Evolutionary conservation across 2,329 filamentous ascomycete species (phyloP).

Genomic region (Microascus cirrosus): DNA sequence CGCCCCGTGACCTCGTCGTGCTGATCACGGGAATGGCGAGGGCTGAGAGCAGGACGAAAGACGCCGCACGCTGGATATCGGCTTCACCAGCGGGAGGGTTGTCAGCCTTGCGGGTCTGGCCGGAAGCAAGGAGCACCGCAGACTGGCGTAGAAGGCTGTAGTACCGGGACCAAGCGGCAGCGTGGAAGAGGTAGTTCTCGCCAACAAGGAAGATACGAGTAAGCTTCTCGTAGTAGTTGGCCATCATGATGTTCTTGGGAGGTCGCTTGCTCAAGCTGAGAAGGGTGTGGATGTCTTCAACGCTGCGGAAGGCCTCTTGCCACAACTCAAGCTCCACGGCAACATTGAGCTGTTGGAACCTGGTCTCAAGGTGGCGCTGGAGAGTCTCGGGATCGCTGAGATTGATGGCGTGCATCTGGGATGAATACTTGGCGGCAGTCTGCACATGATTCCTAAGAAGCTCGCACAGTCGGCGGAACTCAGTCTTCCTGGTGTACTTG

Average conservation of each 20-base stretch:
- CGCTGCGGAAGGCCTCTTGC: slow-evolving; percentile 98
- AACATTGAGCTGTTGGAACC: slow-evolving; percentile 96
- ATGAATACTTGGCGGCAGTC: slow-evolving; percentile 97
- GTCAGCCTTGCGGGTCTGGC: slow-evolving; percentile 85
- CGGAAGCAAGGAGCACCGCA: slow-evolving; percentile 67
- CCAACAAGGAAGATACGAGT: slow-evolving; percentile 97
- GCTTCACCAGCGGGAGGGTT: slow-evolving; percentile 83
- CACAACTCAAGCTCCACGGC: slow-evolving; percentile 95
- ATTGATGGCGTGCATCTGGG: slow-evolving; percentile 99
- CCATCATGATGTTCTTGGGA: slow-evolving; percentile 99
- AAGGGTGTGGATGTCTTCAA: slow-evolving; percentile 96
- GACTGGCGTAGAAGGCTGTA: slow-evolving; percentile 94
- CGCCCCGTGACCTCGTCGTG: slow-evolving; percentile 89
- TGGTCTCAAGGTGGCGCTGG: slow-evolving; percentile 92
- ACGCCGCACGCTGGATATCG: slow-evolving; percentile 87
- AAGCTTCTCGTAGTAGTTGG: slow-evolving; percentile 99
- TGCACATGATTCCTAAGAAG: slow-evolving; percentile 96
- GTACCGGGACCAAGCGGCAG: slow-evolving; percentile 93
- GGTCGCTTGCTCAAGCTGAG: slow-evolving; percentile 96
- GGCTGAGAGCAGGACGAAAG: slow-evolving; percentile 88
- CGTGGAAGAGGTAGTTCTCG: slow-evolving; percentile 99
- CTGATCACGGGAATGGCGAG: slow-evolving; percentile 99
- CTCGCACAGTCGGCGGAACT: slow-evolving; percentile 97
- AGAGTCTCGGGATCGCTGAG: slow-evolving; percentile 94
- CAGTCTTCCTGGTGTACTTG: slow-evolving; percentile 96